Evolutionary conservation across 2,329 filamentous ascomycete species (phyloP).

Genomic region (Bipolaris sorokiniana): DNA sequence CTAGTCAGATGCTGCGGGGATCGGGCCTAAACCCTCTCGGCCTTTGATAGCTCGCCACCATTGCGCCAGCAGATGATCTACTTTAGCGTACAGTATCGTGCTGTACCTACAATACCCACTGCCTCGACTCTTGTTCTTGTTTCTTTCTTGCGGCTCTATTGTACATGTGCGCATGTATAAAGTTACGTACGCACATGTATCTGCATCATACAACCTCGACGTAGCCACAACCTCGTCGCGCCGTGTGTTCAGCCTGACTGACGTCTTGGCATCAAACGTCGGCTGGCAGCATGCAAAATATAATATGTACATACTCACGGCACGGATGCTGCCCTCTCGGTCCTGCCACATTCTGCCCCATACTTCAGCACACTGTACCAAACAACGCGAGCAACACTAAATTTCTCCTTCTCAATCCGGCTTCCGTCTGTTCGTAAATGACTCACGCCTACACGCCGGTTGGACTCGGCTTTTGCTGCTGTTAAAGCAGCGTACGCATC

Average conservation of each 20-base stretch:
- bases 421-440: neutral
- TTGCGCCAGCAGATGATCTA: neutral
- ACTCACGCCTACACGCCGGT: neutral
- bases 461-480: neutral
- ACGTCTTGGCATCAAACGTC: too few relatives aligned
- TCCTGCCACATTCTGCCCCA: neutral
- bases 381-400: neutral
- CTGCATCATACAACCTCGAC: too few relatives aligned
- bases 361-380: neutral
- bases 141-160: too few relatives aligned
- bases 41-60: constrained; percentile 7
- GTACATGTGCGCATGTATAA: too few relatives aligned
- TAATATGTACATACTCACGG: neutral
- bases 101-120: too few relatives aligned
- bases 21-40: constrained; percentile 16
- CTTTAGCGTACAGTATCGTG: too few relatives aligned
- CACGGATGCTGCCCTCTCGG: neutral
- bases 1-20: constrained; percentile 27
- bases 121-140: too few relatives aligned
- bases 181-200: too few relatives aligned
- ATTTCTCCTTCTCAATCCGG: neutral
- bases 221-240: too few relatives aligned
- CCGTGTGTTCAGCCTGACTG: too few relatives aligned
- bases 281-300: too few relatives aligned
- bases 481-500: neutral